Base-by-base conservation (phyloP, 2,329 filamentous ascomycete species). In the Fusarium solani-melongenae region DNA sequence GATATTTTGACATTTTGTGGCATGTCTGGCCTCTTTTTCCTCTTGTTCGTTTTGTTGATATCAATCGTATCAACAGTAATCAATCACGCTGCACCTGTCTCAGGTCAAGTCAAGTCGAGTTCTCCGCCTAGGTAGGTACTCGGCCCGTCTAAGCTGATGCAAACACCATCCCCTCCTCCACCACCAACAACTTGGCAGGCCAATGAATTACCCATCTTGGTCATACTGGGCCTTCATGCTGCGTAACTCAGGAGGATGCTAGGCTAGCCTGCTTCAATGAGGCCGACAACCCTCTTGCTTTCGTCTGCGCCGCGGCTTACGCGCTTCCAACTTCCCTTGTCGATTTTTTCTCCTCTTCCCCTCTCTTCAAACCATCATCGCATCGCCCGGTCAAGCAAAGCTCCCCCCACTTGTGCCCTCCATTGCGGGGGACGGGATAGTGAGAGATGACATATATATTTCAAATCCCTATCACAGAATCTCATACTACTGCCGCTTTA, bases 261-360 rank as follows among this genome's bases (percentile, higher is more conserved):
- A 22, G 14, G 11, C 56, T 31, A 59, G n/a, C 36, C 56, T 58
- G 15, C 20, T 65, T 60, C 33, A 10, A 14, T 57, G 53, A 57
- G 53, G 53, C 53, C 53, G 20, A 24, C 51, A 20, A 34, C 46
- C 46, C 17, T 51, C 46, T 22, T 24, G 41, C 56, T 9, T 51
- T 61, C 55, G 49, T 63, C 39, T 44, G 51, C 41, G 41, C 63
- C 57, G 71, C 71, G 70, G 71, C 71, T 73, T 71, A 71, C 71
- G 71, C 71, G 71, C 70, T 73, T 73, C 71, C 33, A 71, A 64
- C 44, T 51, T 63, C 49, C 53, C 31, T 33, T 36, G 53, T 57
- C 53, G 31, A 57, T 20, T 55, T 55, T 55, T 55, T 20, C 5
- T 20, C 31, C n/a, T 22, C 12, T 34, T 22, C 29, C 51, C 31